Conservation (phyloP, 495 filamentous ascomycete species). For the Daldinia loculata region DNA sequence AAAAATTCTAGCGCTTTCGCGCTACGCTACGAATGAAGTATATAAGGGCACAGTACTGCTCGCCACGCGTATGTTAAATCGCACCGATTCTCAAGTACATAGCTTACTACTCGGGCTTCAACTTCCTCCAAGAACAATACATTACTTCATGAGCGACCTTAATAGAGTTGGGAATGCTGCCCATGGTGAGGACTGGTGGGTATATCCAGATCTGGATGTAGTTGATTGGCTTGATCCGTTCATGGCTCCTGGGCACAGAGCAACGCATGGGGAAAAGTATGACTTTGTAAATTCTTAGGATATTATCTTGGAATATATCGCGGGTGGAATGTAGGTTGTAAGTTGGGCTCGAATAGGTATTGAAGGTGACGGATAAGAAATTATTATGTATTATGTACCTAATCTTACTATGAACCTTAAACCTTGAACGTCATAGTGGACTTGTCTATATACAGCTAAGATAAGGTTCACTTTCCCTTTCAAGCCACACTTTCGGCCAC, state of each 20-base stretch:
- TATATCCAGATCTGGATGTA: constrained; percentile 32
- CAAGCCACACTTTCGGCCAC: not conserved
- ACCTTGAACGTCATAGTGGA: not conserved
- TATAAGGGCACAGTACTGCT: not conserved
- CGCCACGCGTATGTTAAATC: not conserved
- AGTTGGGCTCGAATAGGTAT: too few species aligned
- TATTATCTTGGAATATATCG: not conserved
- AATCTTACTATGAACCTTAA: not conserved
- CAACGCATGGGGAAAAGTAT: constrained; percentile 27
- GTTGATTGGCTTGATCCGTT: constrained; percentile 40
- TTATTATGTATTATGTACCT: not conserved
- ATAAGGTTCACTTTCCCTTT: not conserved
- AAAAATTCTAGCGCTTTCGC: not conserved
- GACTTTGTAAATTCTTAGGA: not conserved
- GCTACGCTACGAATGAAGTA: not conserved
- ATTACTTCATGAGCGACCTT: constrained; percentile 13
- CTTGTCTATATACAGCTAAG: too few species aligned
- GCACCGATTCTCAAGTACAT: not conserved
- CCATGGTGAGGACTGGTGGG: not conserved
- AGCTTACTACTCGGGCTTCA: constrained; percentile 5
- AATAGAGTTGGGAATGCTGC: not conserved
- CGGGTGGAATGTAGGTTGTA: not conserved
- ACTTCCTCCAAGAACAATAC: constrained; percentile 3
- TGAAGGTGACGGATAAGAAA: not conserved
- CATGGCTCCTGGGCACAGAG: constrained; percentile 5